These are phyloP conservation scores for Aspergillus avenaceus DNA, from an alignment of 495 filamentous ascomycete species.

Conservation along the genomic window DNA sequence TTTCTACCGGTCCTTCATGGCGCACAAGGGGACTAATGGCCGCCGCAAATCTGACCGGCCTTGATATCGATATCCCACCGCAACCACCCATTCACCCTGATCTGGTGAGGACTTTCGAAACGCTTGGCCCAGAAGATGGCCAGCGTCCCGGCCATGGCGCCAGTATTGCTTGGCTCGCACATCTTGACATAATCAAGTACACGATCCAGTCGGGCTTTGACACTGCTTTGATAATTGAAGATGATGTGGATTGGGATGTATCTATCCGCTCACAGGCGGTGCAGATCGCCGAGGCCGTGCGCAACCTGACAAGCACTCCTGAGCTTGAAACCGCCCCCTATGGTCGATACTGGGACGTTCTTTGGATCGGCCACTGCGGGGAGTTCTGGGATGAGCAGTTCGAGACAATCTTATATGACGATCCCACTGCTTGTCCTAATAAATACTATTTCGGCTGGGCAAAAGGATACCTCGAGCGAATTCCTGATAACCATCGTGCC, in stretches of 20 bases:
- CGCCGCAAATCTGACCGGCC: constrained; percentile 11
- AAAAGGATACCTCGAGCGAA: constrained; percentile 5
- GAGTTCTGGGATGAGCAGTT: constrained; percentile 20
- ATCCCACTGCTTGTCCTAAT: constrained; percentile 8
- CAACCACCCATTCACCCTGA: constrained; percentile 10
- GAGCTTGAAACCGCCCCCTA: constrained; percentile 12
- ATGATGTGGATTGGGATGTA: constrained; percentile 46
- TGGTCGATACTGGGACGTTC: constrained; percentile 33
- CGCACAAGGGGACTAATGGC: constrained; percentile 11
- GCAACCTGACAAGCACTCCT: constrained; percentile 14
- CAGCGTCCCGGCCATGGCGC: constrained; percentile 12
- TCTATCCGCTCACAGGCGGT: constrained; percentile 23
- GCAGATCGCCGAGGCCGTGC: constrained; percentile 10
- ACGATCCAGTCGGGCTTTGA: constrained; percentile 35
- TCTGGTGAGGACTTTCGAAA: constrained; percentile 8
- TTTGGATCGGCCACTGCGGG: constrained; percentile 41
- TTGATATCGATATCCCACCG: constrained; percentile 8
- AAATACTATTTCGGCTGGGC: constrained; percentile 10
- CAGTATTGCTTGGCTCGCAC: constrained; percentile 23
- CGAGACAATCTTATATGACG: constrained; percentile 12
- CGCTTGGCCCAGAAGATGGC: constrained; percentile 1
- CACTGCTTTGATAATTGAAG: constrained; percentile 43
- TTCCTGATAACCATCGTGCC: constrained; percentile 25
- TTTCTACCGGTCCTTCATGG: constrained; percentile 13
- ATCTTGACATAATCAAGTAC: constrained; percentile 30